phyloP scores from a whole-genome alignment of 2,329 filamentous ascomycete species.

The Fusarium nodosum region DNA sequence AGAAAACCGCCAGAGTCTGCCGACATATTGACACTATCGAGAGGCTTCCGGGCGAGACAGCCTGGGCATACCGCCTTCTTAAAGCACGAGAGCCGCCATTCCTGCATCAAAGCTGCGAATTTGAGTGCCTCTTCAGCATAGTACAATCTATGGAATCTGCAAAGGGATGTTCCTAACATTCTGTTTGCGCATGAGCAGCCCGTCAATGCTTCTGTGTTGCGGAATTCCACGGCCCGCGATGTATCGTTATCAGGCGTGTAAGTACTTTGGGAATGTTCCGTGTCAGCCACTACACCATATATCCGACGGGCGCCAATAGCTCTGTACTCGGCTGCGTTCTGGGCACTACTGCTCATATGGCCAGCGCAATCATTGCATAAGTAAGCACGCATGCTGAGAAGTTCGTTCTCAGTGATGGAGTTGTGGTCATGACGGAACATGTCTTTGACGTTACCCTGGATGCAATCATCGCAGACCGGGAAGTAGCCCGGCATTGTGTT shows the following conservation, averaged over 20 bases:
- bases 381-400: constrained; percentile 56
- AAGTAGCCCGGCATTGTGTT: constrained; percentile 31
- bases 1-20: constrained; percentile 36
- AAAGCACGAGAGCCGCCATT: constrained; percentile 48
- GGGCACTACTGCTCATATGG: constrained; percentile 6
- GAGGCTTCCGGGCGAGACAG: constrained; percentile 46
- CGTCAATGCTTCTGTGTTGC: constrained; percentile 47
- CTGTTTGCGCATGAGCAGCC: constrained; percentile 58
- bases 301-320: constrained; percentile 42
- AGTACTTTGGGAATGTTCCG: constrained; percentile 6
- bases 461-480: constrained; percentile 48
- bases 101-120: constrained; percentile 43
- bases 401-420: constrained; percentile 39
- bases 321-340: constrained; percentile 17
- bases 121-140: constrained; percentile 47
- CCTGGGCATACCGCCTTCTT: constrained; percentile 51
- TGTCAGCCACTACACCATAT: constrained; percentile 44
- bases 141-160: constrained; percentile 54
- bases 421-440: constrained; percentile 31
- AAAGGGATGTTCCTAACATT: constrained; percentile 53
- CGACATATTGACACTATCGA: constrained; percentile 31
- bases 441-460: constrained; percentile 30
- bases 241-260: constrained; percentile 1
- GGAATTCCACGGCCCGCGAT: constrained; percentile 19
- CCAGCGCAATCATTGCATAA: constrained; percentile 53